Evolutionary conservation across 2,329 filamentous ascomycete genomes (phyloP).

Genomic region (Sphaerulina musiva): DNA sequence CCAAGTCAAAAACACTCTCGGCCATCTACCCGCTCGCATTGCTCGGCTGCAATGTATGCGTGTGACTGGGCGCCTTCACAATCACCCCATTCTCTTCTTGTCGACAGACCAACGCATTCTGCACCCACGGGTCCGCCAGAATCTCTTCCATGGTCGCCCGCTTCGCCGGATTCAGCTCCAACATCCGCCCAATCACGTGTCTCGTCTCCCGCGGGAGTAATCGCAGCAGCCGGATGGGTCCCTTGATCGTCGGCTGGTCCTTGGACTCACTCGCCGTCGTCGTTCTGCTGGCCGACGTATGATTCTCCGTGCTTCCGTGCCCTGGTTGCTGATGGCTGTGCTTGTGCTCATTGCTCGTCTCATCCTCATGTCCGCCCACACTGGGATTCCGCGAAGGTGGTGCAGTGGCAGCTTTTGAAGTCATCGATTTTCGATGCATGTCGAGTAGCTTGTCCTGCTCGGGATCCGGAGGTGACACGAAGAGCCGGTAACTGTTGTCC

Average conservation of each 20-base stretch:
- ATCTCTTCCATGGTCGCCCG: conserved; percentile 83
- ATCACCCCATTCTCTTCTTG: conserved; percentile 69
- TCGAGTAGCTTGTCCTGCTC: conserved; percentile 42
- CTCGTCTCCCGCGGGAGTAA: conserved; percentile 82
- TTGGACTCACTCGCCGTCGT: conserved; percentile 11
- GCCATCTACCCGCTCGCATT: conserved; percentile 21
- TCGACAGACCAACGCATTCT: conserved; percentile 72
- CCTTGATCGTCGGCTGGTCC: conserved; percentile 62
- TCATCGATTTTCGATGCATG: conserved; percentile 22
- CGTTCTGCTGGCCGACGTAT: conserved; percentile 36
- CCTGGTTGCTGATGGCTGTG: conserved; percentile 22
- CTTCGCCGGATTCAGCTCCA: conserved; percentile 77
- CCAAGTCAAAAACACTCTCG: background rate
- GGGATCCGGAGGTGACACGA: conserved; percentile 76
- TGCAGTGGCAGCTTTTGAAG: conserved; percentile 33
- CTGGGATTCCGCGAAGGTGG: conserved; percentile 38
- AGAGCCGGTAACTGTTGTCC: conserved; percentile 92
- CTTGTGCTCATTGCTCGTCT: conserved; percentile 15
- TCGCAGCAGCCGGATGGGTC: conserved; percentile 82
- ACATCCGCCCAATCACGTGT: conserved; percentile 85
- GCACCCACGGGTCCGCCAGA: conserved; percentile 83
- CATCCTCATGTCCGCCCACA: conserved; percentile 19
- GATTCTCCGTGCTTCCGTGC: conserved; percentile 26
- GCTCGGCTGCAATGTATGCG: conserved; percentile 59
- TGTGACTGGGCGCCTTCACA: conserved; percentile 67